Conservation (phyloP, 495 filamentous ascomycete genomes). For the Parathielavia hyrcaniae region DNA sequence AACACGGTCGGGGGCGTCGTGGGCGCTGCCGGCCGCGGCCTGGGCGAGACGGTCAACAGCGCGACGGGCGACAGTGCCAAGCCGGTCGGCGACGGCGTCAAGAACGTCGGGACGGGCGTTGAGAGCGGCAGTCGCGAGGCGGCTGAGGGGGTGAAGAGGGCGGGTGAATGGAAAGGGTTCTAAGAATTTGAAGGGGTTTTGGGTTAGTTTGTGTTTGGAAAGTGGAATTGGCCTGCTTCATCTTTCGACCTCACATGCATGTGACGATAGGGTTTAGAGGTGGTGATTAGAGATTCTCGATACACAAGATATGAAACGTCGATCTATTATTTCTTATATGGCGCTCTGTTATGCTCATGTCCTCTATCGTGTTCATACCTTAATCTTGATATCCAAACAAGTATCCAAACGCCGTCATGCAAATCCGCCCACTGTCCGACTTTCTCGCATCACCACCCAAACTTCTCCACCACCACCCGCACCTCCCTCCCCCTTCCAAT, state of each 20-base stretch:
- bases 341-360: too few relatives aligned
- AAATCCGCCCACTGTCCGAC: too few relatives aligned
- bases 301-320: too few relatives aligned
- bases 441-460: conserved; percentile 41
- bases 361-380: too few relatives aligned
- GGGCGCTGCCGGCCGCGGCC: conserved; percentile 55
- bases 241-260: too few relatives aligned
- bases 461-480: conserved; percentile 44
- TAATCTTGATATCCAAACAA: background rate
- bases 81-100: conserved; percentile 59
- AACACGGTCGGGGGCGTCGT: conserved; percentile 63
- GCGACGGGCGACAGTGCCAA: conserved; percentile 55
- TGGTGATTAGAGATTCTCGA: too few relatives aligned
- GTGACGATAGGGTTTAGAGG: too few relatives aligned
- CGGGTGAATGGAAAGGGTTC: conserved; percentile 52
- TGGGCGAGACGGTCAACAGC: conserved; percentile 39
- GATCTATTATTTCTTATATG: too few relatives aligned
- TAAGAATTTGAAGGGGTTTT: background rate
- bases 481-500: conserved; percentile 38
- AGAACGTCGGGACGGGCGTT: conserved; percentile 52
- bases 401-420: background rate
- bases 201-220: too few relatives aligned
- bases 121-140: conserved; percentile 53
- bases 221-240: too few relatives aligned
- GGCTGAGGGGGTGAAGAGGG: conserved; percentile 59